Evolutionary conservation across 495 filamentous ascomycete species (phyloP), one percentile per base, ranked within the genome.

Genomic region (Aeminium ludgeri): DNA sequence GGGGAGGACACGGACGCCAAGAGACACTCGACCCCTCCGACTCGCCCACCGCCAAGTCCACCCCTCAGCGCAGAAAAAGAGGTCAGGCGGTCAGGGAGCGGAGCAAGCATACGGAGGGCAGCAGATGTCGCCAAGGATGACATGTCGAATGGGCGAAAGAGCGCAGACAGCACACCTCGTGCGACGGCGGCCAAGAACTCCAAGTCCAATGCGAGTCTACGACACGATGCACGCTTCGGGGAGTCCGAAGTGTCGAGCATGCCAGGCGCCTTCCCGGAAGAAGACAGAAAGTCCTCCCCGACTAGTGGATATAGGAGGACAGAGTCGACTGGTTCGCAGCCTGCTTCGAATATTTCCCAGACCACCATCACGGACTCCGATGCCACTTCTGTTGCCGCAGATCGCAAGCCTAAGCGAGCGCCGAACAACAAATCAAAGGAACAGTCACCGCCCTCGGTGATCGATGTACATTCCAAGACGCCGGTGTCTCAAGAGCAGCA

Each of bases 311-410:
- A 7, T 18, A 23, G 39, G n/a, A 35, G 44, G 25, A 46, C 48
- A 6, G 48, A 27, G 6, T 51, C 48, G 2, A 51, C 43, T 15
- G 43, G 27, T 18, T 45, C 50, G 11, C 38, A 43, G 23, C 37
- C 43, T 15, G 27, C 31, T 28, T 49, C 46, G 20, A 38, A 8
- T 6, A 6, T 51, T 29, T 62, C 59, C 15, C 51, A 59, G 29
- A 44, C 48, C 15, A 59, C 55, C 16, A 59, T 65, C 41, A 66
- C 65, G 2, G 68, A 69, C 43, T 84, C 79, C 3, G 71, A 72
- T 43, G 72, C 75, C 31, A 85, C 80, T 16, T 71, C 75, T 6
- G 68, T 80, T 41, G 69, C 74, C 0, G 73, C 78, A 8, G 74
- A 71, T 42, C 70, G 73, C 40, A 67, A 63, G 32, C 63, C 58